Conservation (phyloP, 345 rosid species). For the Gossypium stocksii region DNA sequence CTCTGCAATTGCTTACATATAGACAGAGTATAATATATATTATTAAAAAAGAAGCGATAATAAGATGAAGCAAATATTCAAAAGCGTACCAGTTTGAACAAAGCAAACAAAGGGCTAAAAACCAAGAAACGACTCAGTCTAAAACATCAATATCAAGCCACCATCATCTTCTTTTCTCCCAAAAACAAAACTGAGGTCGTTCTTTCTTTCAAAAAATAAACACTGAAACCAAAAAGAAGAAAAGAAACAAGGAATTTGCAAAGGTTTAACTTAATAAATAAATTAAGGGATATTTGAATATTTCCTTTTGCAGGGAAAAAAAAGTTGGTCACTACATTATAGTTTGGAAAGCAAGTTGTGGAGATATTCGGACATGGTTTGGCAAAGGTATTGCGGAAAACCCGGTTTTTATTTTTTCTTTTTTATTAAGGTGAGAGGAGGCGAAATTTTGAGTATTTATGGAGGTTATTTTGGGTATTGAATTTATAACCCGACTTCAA, state of each 20-base stretch:
- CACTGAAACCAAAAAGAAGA: background rate
- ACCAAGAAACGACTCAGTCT: constrained; percentile 27
- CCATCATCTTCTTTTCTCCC: constrained; percentile 15
- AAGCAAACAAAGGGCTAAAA: constrained; percentile 11
- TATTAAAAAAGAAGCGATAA: background rate
- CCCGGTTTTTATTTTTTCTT: background rate
- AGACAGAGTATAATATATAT: background rate
- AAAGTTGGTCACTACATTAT: background rate
- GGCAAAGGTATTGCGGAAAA: background rate
- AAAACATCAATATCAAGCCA: constrained; percentile 12
- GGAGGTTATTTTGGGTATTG: constrained; percentile 18
- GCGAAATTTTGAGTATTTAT: background rate
- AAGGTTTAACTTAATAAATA: background rate
- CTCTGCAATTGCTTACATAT: background rate
- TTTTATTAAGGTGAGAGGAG: background rate
- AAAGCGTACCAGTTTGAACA: constrained; percentile 20
- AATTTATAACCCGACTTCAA: constrained; percentile 2
- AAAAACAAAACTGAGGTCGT: background rate
- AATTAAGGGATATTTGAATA: background rate
- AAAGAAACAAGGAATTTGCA: background rate
- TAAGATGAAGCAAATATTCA: background rate
- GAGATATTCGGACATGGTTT: background rate
- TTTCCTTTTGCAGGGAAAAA: background rate
- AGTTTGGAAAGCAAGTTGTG: constrained; percentile 7
- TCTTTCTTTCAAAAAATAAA: background rate